Evolutionary conservation across 1,139 yeast species (phyloP), one percentile per base, ranked within the genome.

Genomic region (Kodamaea fungicola): DNA sequence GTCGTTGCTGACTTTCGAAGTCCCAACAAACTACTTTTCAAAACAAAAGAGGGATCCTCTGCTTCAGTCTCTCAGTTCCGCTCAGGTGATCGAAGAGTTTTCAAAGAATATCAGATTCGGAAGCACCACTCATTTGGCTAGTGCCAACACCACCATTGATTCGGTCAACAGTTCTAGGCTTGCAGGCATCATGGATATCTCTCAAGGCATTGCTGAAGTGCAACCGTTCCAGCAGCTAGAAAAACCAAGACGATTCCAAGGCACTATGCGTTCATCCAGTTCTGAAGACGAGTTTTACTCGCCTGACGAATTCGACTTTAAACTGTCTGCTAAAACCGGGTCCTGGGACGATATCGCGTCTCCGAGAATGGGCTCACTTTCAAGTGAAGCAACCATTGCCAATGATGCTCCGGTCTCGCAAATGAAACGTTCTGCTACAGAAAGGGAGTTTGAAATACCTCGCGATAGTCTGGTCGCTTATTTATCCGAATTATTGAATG

Each of bases 371-470:
- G 29, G 29, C 16, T 57, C 65, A 8, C 45, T 51, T 32, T 61
- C 69, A 2, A 64, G 68, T 40, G 70, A 64, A 33, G 63, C 58
- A 5, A 64, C 70, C 3, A 54, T 64, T 9, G 61, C 59, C 7
- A 54, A 59, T 24, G 59, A 54, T n/a, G 22, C 28, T 8, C 16
- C 24, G 7, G 28, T 21, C 16, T 22, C 9, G 8, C 24, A 10
- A 10, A 19, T 21, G 25, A 19, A n/a, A 10, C 34, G 28, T 12
- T 33, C 48, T 61, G 39, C 61, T 59, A 35, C 62, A 70, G 57
- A 87, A 88, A 44, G 78, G 77, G 43, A 92, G 95, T 40, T 69
- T 23, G 23, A 29, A 8, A 39, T 36, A 30, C 26, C 44, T 9
- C 27, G 45, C 30, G 59, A 60, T 34, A 69, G 58, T 22, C 62